Base-by-base conservation (phyloP, 257 asterid species). In the Solanum gandarillasii region DNA sequence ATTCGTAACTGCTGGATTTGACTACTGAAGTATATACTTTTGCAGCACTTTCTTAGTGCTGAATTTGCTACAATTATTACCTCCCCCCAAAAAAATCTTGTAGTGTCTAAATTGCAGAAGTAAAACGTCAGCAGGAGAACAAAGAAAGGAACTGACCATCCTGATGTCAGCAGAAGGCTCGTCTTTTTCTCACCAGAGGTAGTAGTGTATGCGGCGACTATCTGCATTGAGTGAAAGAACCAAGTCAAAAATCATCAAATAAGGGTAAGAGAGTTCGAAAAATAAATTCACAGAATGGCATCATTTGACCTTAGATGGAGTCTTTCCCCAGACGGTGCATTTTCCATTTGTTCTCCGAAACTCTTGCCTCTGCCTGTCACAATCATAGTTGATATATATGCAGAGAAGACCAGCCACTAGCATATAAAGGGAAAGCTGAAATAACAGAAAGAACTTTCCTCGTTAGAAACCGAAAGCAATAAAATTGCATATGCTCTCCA, bases 281-380 rank as follows among this genome's bases (percentile, higher is more conserved):
- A 82, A 74, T 81, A 48, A 82, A 84, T 58, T 83, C 84, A 48
- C 39, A 73, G 1, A 70, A n/a, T 75, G 86, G 8, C 27, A 79
- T 35, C 78, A 38, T 46, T 31, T 82, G 91, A 97, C 99, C 99
- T 97, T 97, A 73, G 99, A 94, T 52, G 99, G 98, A 7, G 99
- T 96, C 93, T 94, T 97, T 23, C 99, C 99, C 99, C 99, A 97
- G 76, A 97, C 95, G 91, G 89, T 87, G 93, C 95, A 88, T 92
- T 95, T 97, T 67, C 98, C 99, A 84, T 95, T 97, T 89, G 98
- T 97, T 87, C 95, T 90, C 48, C 98, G 97, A 60, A 97, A 97
- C 87, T 95, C 98, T 93, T 97, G 98, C 89, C 98, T 93, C 90
- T 95, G 99, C 89, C 98, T 94, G 89, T 97, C 99, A 38, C 99